Evolutionary conservation across 208 protist genomes (phyloP).

Genomic region (Tritrichomonas foetus): DNA sequence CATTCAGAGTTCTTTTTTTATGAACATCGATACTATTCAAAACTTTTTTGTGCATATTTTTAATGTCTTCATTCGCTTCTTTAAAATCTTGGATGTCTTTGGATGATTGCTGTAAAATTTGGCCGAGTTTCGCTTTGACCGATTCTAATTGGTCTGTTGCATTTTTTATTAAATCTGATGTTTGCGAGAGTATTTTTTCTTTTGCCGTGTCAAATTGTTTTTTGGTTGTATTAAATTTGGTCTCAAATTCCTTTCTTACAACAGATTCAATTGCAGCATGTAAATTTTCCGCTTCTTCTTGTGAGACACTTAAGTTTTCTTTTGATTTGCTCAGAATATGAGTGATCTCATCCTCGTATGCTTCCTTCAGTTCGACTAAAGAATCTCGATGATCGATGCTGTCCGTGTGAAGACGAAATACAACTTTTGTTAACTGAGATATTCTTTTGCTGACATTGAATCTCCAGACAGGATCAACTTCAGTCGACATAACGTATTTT

Average conservation of each 20-base stretch:
- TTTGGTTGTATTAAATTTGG: not conserved
- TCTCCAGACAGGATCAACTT: not conserved
- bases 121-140: not conserved
- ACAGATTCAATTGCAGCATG: not conserved
- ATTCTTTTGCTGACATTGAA: not conserved
- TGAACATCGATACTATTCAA: not conserved
- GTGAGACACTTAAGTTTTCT: not conserved
- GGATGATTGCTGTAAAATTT: not conserved
- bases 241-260: conserved; percentile 29
- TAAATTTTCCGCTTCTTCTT: not conserved
- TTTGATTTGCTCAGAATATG: not conserved
- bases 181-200: not conserved
- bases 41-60: not conserved
- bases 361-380: not conserved
- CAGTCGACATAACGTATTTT: not conserved
- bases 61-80: not conserved
- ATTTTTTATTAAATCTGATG: not conserved
- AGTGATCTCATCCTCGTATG: conserved; percentile 12
- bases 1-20: not conserved
- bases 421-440: not conserved
- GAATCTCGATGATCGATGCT: conserved; percentile 4
- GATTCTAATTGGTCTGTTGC: not conserved
- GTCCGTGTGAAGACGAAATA: not conserved
- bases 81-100: not conserved
- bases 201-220: not conserved